phyloP scores from a whole-genome alignment of 1,284 basidiomycete species.

The Leccinum fuscescens region DNA sequence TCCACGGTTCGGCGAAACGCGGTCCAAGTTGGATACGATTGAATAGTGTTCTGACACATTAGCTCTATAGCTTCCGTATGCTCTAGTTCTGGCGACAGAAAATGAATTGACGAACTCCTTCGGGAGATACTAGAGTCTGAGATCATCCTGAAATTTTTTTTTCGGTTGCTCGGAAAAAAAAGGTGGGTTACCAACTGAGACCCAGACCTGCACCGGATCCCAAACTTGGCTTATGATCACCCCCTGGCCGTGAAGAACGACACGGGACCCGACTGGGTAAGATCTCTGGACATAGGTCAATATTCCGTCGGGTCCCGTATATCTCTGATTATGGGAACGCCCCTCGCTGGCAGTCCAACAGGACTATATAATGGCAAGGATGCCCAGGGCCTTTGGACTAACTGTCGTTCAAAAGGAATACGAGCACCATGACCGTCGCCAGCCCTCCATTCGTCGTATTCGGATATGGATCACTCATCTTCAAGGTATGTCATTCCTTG shows the following conservation, averaged over 20 bases:
- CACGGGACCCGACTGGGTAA: neutral
- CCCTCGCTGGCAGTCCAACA: neutral
- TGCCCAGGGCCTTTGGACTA: neutral
- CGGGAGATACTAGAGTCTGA: neutral
- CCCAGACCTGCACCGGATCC: neutral
- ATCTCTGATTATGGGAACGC: neutral
- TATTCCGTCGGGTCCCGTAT: neutral
- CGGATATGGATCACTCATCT: constrained; percentile 79
- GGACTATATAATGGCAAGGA: constrained; percentile 11
- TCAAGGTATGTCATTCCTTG: constrained; percentile 51
- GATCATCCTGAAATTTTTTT: neutral
- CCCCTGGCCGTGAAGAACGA: neutral
- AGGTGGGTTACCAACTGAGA: neutral
- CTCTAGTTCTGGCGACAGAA: neutral
- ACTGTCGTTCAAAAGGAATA: neutral
- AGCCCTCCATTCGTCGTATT: constrained; percentile 59
- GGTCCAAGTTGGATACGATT: neutral
- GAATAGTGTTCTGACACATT: neutral
- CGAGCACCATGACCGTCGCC: constrained; percentile 8
- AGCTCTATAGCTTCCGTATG: neutral
- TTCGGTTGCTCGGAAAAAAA: neutral
- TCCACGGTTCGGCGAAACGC: neutral
- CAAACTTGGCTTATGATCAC: neutral
- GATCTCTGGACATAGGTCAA: neutral
- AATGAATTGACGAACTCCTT: neutral